phyloP scores from a whole-genome alignment of 805 yeast genomes.

The Hanseniaspora vineae region DNA sequence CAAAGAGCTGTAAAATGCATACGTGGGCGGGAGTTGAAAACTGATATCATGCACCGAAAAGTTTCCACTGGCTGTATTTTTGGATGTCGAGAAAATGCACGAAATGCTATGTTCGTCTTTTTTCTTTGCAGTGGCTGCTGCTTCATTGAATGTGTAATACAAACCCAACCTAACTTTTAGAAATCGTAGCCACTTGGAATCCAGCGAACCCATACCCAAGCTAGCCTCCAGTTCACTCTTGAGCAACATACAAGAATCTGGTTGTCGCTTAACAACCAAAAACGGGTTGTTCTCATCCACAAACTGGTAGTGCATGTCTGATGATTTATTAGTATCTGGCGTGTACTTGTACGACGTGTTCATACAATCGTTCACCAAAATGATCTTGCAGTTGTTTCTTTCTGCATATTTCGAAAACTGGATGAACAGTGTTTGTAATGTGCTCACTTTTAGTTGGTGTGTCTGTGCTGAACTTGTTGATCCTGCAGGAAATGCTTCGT shows the following conservation, averaged over 20 bases:
- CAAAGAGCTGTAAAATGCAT: too few relatives aligned
- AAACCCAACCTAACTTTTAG: neutral
- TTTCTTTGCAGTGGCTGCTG: neutral
- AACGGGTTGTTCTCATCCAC: neutral
- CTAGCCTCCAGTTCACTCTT: slow-evolving; percentile 4
- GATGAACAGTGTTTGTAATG: slow-evolving; percentile 15
- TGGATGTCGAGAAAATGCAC: neutral
- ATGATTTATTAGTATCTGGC: neutral
- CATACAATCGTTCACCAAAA: slow-evolving; percentile 21
- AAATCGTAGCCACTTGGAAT: slow-evolving; percentile 4
- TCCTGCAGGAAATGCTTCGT: neutral
- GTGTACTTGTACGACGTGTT: slow-evolving; percentile 17
- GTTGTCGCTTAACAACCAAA: slow-evolving; percentile 2
- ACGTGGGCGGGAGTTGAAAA: too few relatives aligned
- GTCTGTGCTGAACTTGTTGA: slow-evolving; percentile 2
- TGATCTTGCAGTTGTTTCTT: slow-evolving; percentile 10
- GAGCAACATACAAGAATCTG: slow-evolving; percentile 1
- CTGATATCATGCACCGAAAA: too few relatives aligned
- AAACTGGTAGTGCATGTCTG: neutral
- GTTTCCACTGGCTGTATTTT: too few relatives aligned
- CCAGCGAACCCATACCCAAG: slow-evolving; percentile 3
- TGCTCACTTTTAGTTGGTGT: slow-evolving; percentile 19
- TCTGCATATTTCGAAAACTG: slow-evolving; percentile 18
- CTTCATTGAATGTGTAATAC: neutral
- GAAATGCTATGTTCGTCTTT: neutral